Conservation (phyloP, 306 rosid species). For the Clitoria ternatea region DNA sequence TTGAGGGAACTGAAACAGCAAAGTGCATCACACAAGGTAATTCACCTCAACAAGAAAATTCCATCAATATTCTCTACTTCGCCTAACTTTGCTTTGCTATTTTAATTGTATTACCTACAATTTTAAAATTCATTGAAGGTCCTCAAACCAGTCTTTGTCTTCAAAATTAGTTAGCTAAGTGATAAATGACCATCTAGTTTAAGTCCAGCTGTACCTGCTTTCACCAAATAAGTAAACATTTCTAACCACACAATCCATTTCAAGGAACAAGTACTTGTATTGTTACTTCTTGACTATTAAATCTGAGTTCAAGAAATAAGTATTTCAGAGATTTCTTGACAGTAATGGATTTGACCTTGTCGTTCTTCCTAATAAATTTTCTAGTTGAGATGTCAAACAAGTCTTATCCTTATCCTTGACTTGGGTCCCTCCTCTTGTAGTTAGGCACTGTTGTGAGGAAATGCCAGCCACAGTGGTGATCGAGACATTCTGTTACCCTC, state of each 20-base stretch:
- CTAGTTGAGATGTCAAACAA: slow-evolving; percentile 31
- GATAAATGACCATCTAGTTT: background rate
- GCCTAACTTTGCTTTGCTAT: background rate
- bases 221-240: slow-evolving; percentile 2
- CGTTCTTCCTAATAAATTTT: slow-evolving; percentile 33
- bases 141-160: background rate
- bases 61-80: background rate
- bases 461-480: slow-evolving; percentile 40
- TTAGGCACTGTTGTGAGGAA: slow-evolving; percentile 37
- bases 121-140: background rate
- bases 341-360: slow-evolving; percentile 21
- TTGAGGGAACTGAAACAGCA: slow-evolving; percentile 22
- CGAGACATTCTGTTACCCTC: slow-evolving; percentile 37
- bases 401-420: slow-evolving; percentile 31
- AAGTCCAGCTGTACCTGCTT: background rate
- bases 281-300: background rate
- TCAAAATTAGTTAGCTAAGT: slow-evolving; percentile 1
- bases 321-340: slow-evolving; percentile 14
- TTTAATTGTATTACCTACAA: slow-evolving; percentile 17
- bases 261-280: slow-evolving; percentile 13
- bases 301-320: slow-evolving; percentile 7
- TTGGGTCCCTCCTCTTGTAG: slow-evolving; percentile 52
- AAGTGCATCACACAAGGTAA: slow-evolving; percentile 27
- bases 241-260: slow-evolving; percentile 2
- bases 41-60: slow-evolving; percentile 1